Percentiles rank a stretch among this genome's conserved stretches.
phyloP scores from a whole-genome alignment of 148 eudicot genomes.

The Persicaria tinctoria region DNA sequence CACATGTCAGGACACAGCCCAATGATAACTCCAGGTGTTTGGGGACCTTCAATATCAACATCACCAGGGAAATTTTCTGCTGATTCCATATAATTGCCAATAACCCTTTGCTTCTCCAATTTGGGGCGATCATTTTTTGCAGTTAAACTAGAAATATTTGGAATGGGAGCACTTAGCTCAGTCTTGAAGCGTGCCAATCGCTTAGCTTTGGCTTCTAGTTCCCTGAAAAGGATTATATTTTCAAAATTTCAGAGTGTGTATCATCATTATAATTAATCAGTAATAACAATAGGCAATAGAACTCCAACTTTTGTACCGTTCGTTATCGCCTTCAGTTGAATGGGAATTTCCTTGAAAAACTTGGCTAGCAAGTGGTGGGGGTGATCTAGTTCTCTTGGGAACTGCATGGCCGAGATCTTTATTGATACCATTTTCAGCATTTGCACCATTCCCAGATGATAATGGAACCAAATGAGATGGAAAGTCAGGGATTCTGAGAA shows the following conservation, averaged over 20 bases:
- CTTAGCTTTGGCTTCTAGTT: constrained; percentile 87
- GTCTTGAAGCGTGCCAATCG: constrained; percentile 83
- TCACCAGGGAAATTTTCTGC: constrained; percentile 35
- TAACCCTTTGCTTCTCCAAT: constrained; percentile 25
- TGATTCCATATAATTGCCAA: constrained; percentile 28
- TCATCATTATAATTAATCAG: constrained; percentile 9
- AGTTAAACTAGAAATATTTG: constrained; percentile 24
- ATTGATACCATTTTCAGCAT: constrained; percentile 25
- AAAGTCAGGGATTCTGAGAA: constrained; percentile 16
- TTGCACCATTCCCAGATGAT: constrained; percentile 26
- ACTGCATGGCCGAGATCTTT: constrained; percentile 29
- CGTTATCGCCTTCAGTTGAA: constrained; percentile 34
- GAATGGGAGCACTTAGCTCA: constrained; percentile 46
- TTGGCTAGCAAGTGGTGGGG: constrained; percentile 42
- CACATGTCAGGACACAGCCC: constrained; percentile 98
- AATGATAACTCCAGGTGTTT: constrained; percentile 42
- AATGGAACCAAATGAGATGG: constrained; percentile 17
- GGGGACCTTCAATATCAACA: constrained; percentile 50
- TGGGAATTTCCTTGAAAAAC: constrained; percentile 25
- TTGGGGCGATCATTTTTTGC: constrained; percentile 27
- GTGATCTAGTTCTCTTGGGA: constrained; percentile 67
- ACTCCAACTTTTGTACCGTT: constrained; percentile 36
- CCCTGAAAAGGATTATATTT: constrained; percentile 37
- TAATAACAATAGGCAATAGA: neutral
- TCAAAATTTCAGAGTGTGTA: constrained; percentile 6